phyloP scores from a whole-genome alignment of 805 yeast species.

The Myxozyma sirexii region DNA sequence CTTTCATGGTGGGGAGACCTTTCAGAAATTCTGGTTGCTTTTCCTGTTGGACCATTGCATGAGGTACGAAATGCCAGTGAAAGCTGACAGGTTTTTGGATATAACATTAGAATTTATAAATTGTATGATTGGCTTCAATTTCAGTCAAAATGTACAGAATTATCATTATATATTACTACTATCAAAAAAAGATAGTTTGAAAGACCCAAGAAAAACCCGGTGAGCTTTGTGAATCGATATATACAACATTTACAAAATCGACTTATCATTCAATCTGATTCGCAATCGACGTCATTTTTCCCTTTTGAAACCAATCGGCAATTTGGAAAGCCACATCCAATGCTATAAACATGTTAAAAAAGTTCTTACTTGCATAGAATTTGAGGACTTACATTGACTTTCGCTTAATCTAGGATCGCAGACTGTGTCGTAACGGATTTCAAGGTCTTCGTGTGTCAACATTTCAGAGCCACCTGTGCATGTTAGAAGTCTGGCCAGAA shows the following conservation, averaged over 20 bases:
- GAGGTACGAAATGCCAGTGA: not conserved
- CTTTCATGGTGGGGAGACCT: slow-evolving; percentile 42
- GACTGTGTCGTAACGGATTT: slow-evolving; percentile 48
- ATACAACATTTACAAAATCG: not conserved
- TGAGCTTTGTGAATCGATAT: not conserved
- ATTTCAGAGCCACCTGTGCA: slow-evolving; percentile 43
- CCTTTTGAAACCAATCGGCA: slow-evolving; percentile 43
- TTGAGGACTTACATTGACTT: slow-evolving; percentile 43
- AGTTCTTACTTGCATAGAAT: too few relatives aligned
- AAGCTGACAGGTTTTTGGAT: not conserved
- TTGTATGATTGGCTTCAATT: too few relatives aligned
- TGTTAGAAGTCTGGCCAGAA: too few relatives aligned
- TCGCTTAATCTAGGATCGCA: slow-evolving; percentile 49
- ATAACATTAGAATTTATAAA: too few relatives aligned
- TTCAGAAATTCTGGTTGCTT: slow-evolving; percentile 25
- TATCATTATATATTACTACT: not conserved
- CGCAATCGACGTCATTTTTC: slow-evolving; percentile 31
- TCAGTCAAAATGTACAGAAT: not conserved
- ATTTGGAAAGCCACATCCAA: slow-evolving; percentile 49
- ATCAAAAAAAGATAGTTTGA: too few relatives aligned
- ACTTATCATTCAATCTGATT: not conserved
- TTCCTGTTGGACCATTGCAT: slow-evolving; percentile 19
- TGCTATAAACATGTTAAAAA: too few relatives aligned
- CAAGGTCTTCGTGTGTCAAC: slow-evolving; percentile 45
- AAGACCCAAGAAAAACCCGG: too few relatives aligned